Percentiles rank a stretch among this genome's conserved stretches.
Evolutionary conservation across 192 early-diverging fungal species (phyloP).

Genomic region (Coemansia sp.): DNA sequence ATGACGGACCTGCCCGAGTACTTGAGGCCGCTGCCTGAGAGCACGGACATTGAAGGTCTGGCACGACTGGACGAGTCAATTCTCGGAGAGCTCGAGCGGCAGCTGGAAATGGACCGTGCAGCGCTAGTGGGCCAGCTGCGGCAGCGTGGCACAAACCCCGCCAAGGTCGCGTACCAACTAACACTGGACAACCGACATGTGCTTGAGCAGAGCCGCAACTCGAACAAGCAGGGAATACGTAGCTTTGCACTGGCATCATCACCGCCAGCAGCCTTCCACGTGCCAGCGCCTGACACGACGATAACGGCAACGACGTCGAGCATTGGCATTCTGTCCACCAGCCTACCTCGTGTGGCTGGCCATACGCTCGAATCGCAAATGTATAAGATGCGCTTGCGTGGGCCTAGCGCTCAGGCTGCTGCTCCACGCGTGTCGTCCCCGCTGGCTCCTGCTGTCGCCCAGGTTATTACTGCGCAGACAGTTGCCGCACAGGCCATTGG

Average conservation of each 20-base stretch:
- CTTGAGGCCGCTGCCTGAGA: slow-evolving; percentile 78
- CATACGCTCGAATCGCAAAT: slow-evolving; percentile 52
- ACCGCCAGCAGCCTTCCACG: slow-evolving; percentile 49
- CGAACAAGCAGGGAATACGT: slow-evolving; percentile 57
- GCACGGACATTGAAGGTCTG: slow-evolving; percentile 65
- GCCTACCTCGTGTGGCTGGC: slow-evolving; percentile 48
- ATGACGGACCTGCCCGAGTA: slow-evolving; percentile 91
- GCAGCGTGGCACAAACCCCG: slow-evolving; percentile 88
- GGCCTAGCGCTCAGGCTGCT: slow-evolving; percentile 31
- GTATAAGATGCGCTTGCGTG: slow-evolving; percentile 54
- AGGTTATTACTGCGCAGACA: slow-evolving; percentile 8
- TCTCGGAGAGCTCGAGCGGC: slow-evolving; percentile 71
- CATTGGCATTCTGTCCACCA: slow-evolving; percentile 54
- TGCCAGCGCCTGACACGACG: slow-evolving; percentile 17
- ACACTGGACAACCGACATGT: slow-evolving; percentile 80
- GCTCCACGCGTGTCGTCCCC: slow-evolving; percentile 45
- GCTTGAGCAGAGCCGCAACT: slow-evolving; percentile 57
- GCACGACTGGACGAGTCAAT: slow-evolving; percentile 79
- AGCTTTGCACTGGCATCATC: slow-evolving; percentile 58
- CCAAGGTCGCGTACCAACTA: slow-evolving; percentile 97
- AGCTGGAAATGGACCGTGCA: slow-evolving; percentile 57
- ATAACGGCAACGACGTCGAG: slow-evolving; percentile 37
- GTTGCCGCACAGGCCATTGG: slow-evolving; percentile 33
- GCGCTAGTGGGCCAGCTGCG: slow-evolving; percentile 78
- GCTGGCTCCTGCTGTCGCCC: slow-evolving; percentile 17